Conservation (phyloP, 2,329 filamentous ascomycete genomes). For the Fusarium sp. region DNA sequence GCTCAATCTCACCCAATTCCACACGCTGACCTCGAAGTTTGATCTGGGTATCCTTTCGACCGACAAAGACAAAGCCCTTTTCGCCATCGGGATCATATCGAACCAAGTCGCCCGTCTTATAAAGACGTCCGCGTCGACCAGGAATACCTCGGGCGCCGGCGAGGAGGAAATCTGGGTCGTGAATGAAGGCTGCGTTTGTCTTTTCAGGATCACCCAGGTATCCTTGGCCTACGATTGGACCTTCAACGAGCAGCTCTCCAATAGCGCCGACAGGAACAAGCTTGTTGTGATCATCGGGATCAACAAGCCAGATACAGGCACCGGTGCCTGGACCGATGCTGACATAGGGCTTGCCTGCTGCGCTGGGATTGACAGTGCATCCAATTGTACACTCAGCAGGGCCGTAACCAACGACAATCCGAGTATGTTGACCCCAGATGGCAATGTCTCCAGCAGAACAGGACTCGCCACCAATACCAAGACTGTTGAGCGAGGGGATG, state of each 20-base stretch:
- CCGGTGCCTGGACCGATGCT: conserved; percentile 63
- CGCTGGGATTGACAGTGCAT: conserved; percentile 61
- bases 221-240: conserved; percentile 71
- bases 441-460: conserved; percentile 65
- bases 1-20: conserved; percentile 69
- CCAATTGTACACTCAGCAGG: conserved; percentile 68
- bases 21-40: conserved; percentile 76
- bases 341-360: conserved; percentile 53
- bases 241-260: conserved; percentile 68
- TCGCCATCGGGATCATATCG: conserved; percentile 66
- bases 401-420: conserved; percentile 66
- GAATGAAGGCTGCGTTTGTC: conserved; percentile 70
- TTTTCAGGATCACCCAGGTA: conserved; percentile 71
- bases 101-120: conserved; percentile 72
- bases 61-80: conserved; percentile 68
- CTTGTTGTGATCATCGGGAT: conserved; percentile 61
- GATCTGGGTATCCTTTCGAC: conserved; percentile 76
- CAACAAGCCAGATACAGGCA: conserved; percentile 65
- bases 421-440: conserved; percentile 61
- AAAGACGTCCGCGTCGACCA: conserved; percentile 62
- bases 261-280: conserved; percentile 63
- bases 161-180: conserved; percentile 66
- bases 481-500: conserved; percentile 61
- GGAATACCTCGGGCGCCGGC: conserved; percentile 53
- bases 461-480: conserved; percentile 65